Conservation (phyloP, 768 basidiomycete species). For the Pluteus cervinus region DNA sequence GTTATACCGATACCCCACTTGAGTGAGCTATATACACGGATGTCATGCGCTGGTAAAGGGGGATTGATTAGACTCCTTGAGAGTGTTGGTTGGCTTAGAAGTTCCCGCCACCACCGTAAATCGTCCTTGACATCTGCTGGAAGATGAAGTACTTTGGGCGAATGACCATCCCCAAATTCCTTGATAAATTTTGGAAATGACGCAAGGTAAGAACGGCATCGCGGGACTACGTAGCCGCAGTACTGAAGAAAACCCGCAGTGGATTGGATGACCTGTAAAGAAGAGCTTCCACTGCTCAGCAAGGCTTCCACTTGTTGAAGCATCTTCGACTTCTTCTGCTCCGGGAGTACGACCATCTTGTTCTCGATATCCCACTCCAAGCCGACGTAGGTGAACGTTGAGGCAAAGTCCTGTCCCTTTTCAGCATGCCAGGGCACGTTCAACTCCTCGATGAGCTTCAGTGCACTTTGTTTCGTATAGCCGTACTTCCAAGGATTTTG, state of each 20-base stretch:
- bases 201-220: conserved; percentile 20
- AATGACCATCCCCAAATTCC: conserved; percentile 8
- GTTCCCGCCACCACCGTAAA: conserved; percentile 25
- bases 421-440: conserved; percentile 17
- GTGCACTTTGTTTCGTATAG: conserved; percentile 4
- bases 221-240: no score
- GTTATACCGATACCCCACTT: conserved; percentile 33
- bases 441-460: conserved; percentile 9
- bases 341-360: conserved; percentile 16
- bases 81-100: not conserved
- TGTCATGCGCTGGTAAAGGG: conserved; percentile 7
- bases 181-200: conserved; percentile 18
- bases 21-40: conserved; percentile 32
- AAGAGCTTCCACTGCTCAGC: conserved; percentile 8
- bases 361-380: conserved; percentile 20
- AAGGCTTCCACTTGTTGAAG: conserved; percentile 10
- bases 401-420: conserved; percentile 17
- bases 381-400: conserved; percentile 18
- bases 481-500: not conserved
- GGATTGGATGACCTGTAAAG: conserved; percentile 19
- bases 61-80: conserved; percentile 10
- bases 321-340: conserved; percentile 20
- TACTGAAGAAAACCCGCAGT: conserved; percentile 26
- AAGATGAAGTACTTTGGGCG: conserved; percentile 16
- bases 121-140: no score